Percentiles rank a stretch among this genome's conserved stretches.
phyloP scores from a whole-genome alignment of 2,329 filamentous ascomycete species.

The Davidsoniella virescens region DNA sequence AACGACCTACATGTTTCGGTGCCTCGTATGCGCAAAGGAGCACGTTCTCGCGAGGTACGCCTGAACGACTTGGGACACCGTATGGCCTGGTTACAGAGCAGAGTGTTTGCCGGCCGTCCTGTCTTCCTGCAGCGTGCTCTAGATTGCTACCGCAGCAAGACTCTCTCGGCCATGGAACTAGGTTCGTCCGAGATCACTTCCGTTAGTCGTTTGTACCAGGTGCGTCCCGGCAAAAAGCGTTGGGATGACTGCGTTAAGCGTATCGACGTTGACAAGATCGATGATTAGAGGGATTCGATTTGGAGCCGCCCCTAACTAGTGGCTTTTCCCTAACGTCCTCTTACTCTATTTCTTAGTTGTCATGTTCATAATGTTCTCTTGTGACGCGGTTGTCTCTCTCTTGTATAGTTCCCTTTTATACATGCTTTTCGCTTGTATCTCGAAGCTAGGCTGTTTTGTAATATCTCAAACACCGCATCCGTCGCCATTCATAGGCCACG shows the following conservation, averaged over 20 bases:
- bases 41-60: conserved; percentile 68
- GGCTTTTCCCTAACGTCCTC: too few species aligned
- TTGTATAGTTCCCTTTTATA: neutral
- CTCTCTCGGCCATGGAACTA: conserved; percentile 63
- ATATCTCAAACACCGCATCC: neutral
- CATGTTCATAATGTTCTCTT: neutral
- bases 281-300: neutral
- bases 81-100: conserved; percentile 92
- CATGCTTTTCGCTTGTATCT: neutral
- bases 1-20: conserved; percentile 56
- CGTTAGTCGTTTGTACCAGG: conserved; percentile 76
- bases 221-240: conserved; percentile 65
- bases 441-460: neutral
- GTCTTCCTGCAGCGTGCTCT: conserved; percentile 87
- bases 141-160: conserved; percentile 88
- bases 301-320: neutral
- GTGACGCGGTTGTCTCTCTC: neutral
- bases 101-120: conserved; percentile 73
- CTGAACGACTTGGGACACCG: conserved; percentile 86
- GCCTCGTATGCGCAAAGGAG: conserved; percentile 52
- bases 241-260: conserved; percentile 44
- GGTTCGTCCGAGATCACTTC: conserved; percentile 58
- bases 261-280: conserved; percentile 17
- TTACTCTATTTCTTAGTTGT: neutral
- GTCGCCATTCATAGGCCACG: too few species aligned